These are phyloP conservation scores for Verbena officinalis DNA, from an alignment of 257 asterid species.

Conservation along the genomic window DNA sequence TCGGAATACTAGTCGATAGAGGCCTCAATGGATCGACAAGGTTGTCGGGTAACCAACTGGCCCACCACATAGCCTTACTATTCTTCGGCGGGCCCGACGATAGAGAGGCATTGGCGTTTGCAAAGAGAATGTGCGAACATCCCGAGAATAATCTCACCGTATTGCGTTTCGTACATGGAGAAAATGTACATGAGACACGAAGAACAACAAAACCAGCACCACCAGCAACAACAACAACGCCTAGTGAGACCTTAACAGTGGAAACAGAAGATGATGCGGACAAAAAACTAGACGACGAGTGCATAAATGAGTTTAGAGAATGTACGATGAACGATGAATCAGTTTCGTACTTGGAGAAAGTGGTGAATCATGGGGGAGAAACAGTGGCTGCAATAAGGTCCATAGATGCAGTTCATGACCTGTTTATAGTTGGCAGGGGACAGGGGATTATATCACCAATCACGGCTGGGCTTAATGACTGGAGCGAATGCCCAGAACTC, in stretches of 20 bases:
- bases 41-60: constrained; percentile 47
- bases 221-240: constrained; percentile 6
- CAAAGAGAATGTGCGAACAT: constrained; percentile 73
- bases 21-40: constrained; percentile 80
- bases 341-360: constrained; percentile 45
- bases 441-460: constrained; percentile 63
- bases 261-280: constrained; percentile 54
- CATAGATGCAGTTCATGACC: constrained; percentile 59
- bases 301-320: constrained; percentile 51
- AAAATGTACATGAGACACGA: constrained; percentile 23
- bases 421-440: constrained; percentile 86
- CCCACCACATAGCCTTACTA: constrained; percentile 63
- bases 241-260: constrained; percentile 34
- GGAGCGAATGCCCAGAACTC: constrained; percentile 98
- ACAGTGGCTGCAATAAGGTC: constrained; percentile 76
- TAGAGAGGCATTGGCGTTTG: constrained; percentile 81
- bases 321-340: constrained; percentile 48
- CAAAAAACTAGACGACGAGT: constrained; percentile 64
- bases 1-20: constrained; percentile 88
- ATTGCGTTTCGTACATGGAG: constrained; percentile 56
- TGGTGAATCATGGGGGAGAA: constrained; percentile 84
- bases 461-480: constrained; percentile 85
- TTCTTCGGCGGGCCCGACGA: constrained; percentile 94
- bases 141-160: constrained; percentile 62
- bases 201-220: constrained; percentile 5